Base-by-base conservation (phyloP, 768 basidiomycete species). In the Hygrophorus russula region DNA sequence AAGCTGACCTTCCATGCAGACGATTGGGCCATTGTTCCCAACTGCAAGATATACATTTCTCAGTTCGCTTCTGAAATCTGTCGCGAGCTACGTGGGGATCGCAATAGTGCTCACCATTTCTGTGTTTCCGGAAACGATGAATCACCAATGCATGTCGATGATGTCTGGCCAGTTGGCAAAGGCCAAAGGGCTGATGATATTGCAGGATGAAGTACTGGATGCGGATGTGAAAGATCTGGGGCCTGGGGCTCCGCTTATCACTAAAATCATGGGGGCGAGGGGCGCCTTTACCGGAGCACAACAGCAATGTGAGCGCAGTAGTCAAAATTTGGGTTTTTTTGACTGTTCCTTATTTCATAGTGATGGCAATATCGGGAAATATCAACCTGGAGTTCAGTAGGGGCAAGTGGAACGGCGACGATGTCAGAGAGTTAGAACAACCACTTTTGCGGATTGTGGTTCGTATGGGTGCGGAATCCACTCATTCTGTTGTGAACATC, bases 351-450 rank as follows among this genome's bases (percentile, higher is more conserved):
- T 27, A 27, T 34, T 35, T 15, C 12, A 4, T 49, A 70, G 69
- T 69, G 44, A 49, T 43, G 14, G 49, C 51, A 6, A 61, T 58
- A 10, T 54, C 58, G n/a, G 56, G 56, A 7, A 59, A 69, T 44
- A 56, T 71, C 14, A 56, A 63, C 33, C 54, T 62, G 12, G 69
- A 71, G 49, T 70, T 71, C 53, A 65, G 61, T 46, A 64, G 58
- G 56, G 69, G 69, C 2, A 59, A 59, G 36, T 71, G 69, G 68
- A 70, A 61, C 48, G 65, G 64, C 15, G 64, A 67, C 20, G 69
- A 73, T 46, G 52, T 68, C 11, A 58, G 53, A 29, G 53, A 42
- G n/a, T 48, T 71, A 15, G 53, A 62, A 11, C 56, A 59, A 29
- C 68, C 67, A 0, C 48, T 70, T 11, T 45, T 55, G n/a, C 42